Evolutionary conservation across 306 rosid species (phyloP).

Genomic region (Macrotyloma uniflorum): DNA sequence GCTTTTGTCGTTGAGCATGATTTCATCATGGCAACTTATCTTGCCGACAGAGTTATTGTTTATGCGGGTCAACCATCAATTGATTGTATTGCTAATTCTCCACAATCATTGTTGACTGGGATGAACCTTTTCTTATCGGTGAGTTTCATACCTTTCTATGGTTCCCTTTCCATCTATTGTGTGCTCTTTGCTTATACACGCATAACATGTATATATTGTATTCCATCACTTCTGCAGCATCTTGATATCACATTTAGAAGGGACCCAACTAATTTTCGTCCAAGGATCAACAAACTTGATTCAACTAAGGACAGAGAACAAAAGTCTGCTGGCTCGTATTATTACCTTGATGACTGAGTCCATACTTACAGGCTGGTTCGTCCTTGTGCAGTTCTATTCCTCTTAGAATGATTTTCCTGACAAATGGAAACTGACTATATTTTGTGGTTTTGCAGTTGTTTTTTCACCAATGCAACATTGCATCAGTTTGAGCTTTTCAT

Average conservation of each 20-base stretch:
- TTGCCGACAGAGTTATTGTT: conserved; percentile 96
- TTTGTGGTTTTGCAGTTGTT: conserved; percentile 42
- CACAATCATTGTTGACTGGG: conserved; percentile 94
- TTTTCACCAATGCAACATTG: conserved; percentile 22
- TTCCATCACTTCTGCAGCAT: conserved; percentile 63
- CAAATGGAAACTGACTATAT: conserved; percentile 5
- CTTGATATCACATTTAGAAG: conserved; percentile 94
- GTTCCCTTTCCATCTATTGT: neutral
- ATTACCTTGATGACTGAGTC: conserved; percentile 86
- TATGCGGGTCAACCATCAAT: conserved; percentile 87
- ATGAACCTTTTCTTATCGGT: conserved; percentile 99
- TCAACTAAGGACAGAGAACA: conserved; percentile 96
- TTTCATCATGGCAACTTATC: conserved; percentile 97
- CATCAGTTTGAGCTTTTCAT: conserved; percentile 33
- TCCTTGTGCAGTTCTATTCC: conserved; percentile 22
- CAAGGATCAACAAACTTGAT: conserved; percentile 87
- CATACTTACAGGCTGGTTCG: conserved; percentile 34
- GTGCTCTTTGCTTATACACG: neutral
- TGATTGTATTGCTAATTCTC: conserved; percentile 85
- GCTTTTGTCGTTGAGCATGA: conserved; percentile 98
- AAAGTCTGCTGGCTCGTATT: conserved; percentile 87
- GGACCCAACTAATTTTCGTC: conserved; percentile 93
- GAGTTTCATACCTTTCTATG: conserved; percentile 39
- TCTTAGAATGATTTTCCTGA: neutral
- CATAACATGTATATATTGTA: neutral